phyloP scores from a whole-genome alignment of 164 flowering plant genomes.

The Vitis vinifera region DNA sequence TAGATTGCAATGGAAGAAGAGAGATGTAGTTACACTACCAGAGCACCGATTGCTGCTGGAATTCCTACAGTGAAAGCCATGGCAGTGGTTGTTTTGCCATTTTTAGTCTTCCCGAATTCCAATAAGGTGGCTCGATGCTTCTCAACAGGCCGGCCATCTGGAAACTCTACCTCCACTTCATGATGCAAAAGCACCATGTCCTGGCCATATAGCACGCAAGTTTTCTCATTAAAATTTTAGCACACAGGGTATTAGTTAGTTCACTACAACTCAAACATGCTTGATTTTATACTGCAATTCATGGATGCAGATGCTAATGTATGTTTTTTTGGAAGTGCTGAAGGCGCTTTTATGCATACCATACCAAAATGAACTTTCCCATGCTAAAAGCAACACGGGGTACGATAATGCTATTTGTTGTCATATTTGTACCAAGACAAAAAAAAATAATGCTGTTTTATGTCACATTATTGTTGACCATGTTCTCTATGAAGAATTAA shows the following conservation, averaged over 20 bases:
- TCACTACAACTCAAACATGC: too few species aligned
- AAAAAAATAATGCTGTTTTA: too few species aligned
- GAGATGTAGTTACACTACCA: conserved; percentile 44
- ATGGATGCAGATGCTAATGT: too few species aligned
- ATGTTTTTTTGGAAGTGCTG: too few species aligned
- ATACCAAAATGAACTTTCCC: too few species aligned
- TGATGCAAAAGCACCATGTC: conserved; percentile 97
- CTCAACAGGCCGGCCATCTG: conserved; percentile 54
- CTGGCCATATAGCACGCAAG: conserved; percentile 29
- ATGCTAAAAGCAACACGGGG: not conserved
- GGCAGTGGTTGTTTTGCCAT: conserved; percentile 65
- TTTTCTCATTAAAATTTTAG: not conserved
- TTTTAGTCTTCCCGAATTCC: conserved; percentile 68
- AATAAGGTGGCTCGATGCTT: conserved; percentile 65
- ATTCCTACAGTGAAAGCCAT: conserved; percentile 95
- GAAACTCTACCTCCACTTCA: conserved; percentile 76
- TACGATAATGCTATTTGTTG: not conserved
- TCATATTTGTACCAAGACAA: not conserved
- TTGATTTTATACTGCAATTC: too few species aligned
- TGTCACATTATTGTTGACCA: too few species aligned
- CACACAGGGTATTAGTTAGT: too few species aligned
- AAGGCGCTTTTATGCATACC: too few species aligned
- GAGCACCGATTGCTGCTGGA: conserved; percentile 93
- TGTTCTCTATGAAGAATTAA: too few species aligned
- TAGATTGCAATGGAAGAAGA: not conserved